Conservation (phyloP, 805 yeast genomes). For the Yamadazyma laniorum region DNA sequence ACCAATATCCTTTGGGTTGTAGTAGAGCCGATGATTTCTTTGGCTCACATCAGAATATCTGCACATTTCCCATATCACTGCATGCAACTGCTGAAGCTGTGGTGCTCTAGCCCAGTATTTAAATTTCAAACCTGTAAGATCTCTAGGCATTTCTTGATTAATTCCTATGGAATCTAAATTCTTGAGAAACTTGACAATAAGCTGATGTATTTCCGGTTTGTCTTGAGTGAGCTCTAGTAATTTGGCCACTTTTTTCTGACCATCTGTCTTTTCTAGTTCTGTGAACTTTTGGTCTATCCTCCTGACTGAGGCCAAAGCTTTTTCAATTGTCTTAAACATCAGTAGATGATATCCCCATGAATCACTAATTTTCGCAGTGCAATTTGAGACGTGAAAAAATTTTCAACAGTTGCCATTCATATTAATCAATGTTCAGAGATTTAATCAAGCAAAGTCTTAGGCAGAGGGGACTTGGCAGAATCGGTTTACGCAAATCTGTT, state of each 20-base stretch:
- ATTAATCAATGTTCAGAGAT: constrained; percentile 1
- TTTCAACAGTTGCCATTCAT: constrained; percentile 3
- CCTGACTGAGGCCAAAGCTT: constrained; percentile 3
- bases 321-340: constrained; percentile 4
- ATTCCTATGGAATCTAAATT: constrained; percentile 24
- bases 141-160: constrained; percentile 8
- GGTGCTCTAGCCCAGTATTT: constrained; percentile 7
- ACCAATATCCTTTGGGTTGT: constrained; percentile 28
- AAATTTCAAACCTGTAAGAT: not conserved
- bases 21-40: constrained; percentile 25
- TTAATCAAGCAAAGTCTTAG: constrained; percentile 1
- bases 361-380: not conserved
- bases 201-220: constrained; percentile 29
- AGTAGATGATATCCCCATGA: too few species aligned
- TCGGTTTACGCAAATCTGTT: not conserved
- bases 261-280: constrained; percentile 20
- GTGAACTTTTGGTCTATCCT: constrained; percentile 11
- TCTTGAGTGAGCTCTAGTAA: constrained; percentile 22
- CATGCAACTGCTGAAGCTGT: constrained; percentile 29
- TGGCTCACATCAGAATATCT: constrained; percentile 27
- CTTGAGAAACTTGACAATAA: constrained; percentile 30
- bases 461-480: not conserved
- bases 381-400: constrained; percentile 2
- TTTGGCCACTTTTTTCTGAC: constrained; percentile 20
- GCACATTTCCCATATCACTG: constrained; percentile 39